Evolutionary conservation across 768 basidiomycete species (phyloP), one percentile per base, ranked within the genome.

Genomic region (Dendrothele bispora): DNA sequence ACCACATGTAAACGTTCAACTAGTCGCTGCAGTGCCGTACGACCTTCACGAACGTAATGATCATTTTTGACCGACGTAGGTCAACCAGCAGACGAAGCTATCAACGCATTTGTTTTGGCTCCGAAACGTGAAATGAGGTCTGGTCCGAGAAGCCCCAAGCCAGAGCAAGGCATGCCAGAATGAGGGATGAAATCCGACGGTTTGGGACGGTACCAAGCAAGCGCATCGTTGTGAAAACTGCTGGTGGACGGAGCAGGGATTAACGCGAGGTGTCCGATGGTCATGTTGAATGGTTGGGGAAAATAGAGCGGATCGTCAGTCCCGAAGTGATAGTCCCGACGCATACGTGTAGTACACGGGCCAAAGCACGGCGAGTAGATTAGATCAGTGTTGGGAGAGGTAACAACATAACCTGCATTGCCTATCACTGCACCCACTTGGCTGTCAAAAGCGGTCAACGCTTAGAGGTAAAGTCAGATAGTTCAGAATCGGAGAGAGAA

Each of bases 251-350:
- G 35, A 17, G 25, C 26, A 7, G 35, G 34, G 18, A 43, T 43
- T 7, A 43, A 14, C 14, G 22, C 27, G 35, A 48, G 46, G 26
- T 48, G 46, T 12, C 22, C 22, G n/a, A 48, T 26, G 6, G 35
- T 4, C 1, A 1, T 2, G 15, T 48, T 15, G 25, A 48, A 48
- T 11, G 35, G 38, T 28, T 48, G 46, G 2, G 46, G 46, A 18
- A 28, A 38, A 3, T 25, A 17, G 26, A n/a, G 20, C 1, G 46
- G 46, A n/a, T 48, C 46, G 36, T 48, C 46, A 18, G 38, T 25
- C 25, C 34, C 46, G 15, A 48, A 48, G 15, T 28, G 14, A 7
- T 21, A 15, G 35, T 35, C 37, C 11, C 20, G 10, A 5, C 38
- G 36, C 25, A 40, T 5, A 11, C 37, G 38, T 17, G 38, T 25